Conservation (phyloP, 2,329 filamentous ascomycete genomes). For the Aspergillus glaucus region DNA sequence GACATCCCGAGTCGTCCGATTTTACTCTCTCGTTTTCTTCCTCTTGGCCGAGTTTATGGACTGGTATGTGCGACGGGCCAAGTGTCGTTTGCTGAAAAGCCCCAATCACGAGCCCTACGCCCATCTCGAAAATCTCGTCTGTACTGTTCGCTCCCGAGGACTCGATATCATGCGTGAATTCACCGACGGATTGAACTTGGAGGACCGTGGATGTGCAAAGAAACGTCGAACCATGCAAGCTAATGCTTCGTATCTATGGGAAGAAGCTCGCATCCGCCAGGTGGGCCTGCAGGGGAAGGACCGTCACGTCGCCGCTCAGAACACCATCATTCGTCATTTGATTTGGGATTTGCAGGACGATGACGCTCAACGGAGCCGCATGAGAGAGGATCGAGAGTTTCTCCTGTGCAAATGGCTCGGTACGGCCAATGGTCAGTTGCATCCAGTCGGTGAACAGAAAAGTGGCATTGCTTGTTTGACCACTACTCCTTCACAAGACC, state of each 20-base stretch:
- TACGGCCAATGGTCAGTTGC: constrained; percentile 18
- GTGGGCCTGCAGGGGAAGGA: constrained; percentile 25
- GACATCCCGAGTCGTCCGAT: constrained; percentile 17
- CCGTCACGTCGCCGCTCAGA: constrained; percentile 28
- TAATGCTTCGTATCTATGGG: constrained; percentile 20
- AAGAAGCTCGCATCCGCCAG: constrained; percentile 27
- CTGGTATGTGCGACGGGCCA: constrained; percentile 30
- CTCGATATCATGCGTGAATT: constrained; percentile 12
- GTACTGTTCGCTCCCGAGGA: constrained; percentile 22
- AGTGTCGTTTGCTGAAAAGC: constrained; percentile 29
- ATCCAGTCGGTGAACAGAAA: constrained; percentile 18
- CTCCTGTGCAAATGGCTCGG: constrained; percentile 23
- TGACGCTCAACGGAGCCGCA: constrained; percentile 20
- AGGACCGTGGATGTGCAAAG: constrained; percentile 15
- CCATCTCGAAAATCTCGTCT: constrained; percentile 28
- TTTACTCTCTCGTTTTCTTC: constrained; percentile 32
- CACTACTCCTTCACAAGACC: constrained; percentile 22
- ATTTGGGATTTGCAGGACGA: constrained; percentile 34
- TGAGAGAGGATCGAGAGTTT: constrained; percentile 19
- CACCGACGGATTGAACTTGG: constrained; percentile 18
- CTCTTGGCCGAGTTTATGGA: constrained; percentile 33
- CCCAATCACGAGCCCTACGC: constrained; percentile 29
- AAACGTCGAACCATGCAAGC: constrained; percentile 10
- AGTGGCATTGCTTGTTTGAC: constrained; percentile 27
- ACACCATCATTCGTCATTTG: constrained; percentile 28